These are phyloP conservation scores for Cardiospermum halicacabum DNA, from an alignment of 345 rosid genomes.

Conservation along the genomic window DNA sequence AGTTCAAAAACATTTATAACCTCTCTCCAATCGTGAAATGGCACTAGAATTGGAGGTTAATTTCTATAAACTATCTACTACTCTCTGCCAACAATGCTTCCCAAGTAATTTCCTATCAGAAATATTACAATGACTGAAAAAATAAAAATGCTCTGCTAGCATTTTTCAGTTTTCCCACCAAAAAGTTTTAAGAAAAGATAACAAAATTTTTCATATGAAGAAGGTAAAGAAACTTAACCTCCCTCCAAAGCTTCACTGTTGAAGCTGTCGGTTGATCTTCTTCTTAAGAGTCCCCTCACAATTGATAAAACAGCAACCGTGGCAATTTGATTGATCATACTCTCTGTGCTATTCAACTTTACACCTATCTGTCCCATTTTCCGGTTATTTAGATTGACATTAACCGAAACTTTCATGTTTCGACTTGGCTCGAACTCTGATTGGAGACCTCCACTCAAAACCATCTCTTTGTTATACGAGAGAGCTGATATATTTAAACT, in stretches of 20 bases:
- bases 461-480: constrained; percentile 62
- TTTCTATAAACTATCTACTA: neutral
- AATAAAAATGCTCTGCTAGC: neutral
- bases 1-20: constrained; percentile 8
- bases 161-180: neutral
- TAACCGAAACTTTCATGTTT: constrained; percentile 45
- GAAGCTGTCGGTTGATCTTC: constrained; percentile 32
- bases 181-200: neutral
- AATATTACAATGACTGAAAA: neutral
- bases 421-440: constrained; percentile 58
- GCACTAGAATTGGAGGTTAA: neutral
- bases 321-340: constrained; percentile 68
- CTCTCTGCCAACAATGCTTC: constrained; percentile 5
- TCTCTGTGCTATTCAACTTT: constrained; percentile 66
- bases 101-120: neutral
- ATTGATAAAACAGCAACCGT: constrained; percentile 52
- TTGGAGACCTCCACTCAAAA: constrained; percentile 66
- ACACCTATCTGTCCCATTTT: constrained; percentile 68
- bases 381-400: constrained; percentile 64
- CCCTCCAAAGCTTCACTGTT: constrained; percentile 33
- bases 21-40: constrained; percentile 1
- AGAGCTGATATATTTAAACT: constrained; percentile 58
- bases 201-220: neutral
- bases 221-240: constrained; percentile 26
- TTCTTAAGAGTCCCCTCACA: constrained; percentile 41